Conservation (phyloP, 331 rosid genomes). For the Quercus phellos region DNA sequence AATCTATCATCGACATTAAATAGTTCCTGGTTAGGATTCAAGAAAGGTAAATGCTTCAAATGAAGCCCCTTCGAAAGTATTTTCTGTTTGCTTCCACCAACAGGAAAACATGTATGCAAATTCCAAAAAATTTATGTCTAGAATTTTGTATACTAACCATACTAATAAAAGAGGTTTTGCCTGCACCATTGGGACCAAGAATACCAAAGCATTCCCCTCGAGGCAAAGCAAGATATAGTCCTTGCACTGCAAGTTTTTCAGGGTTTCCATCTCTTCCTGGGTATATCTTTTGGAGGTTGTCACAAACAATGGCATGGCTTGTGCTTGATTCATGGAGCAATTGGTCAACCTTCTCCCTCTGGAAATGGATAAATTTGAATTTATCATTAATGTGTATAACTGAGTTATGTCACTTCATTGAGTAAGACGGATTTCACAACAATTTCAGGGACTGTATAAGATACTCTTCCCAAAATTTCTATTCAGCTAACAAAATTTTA, state of each 20-base stretch:
- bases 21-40: not conserved
- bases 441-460: not conserved
- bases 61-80: too few species aligned
- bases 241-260: constrained; percentile 36
- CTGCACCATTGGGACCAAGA: constrained; percentile 21
- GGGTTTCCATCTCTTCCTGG: constrained; percentile 86
- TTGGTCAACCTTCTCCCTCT: constrained; percentile 77
- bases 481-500: too few species aligned
- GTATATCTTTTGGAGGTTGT: constrained; percentile 63
- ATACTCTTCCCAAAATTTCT: too few species aligned
- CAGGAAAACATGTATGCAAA: not conserved
- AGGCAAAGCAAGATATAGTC: too few species aligned
- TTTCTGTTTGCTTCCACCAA: not conserved
- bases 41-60: too few species aligned
- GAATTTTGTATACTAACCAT: constrained; percentile 56
- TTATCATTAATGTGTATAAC: too few species aligned
- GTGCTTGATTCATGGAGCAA: constrained; percentile 44
- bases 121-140: too few species aligned
- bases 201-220: too few species aligned
- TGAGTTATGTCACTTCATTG: not conserved
- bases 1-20: not conserved
- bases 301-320: constrained; percentile 55
- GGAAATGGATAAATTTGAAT: not conserved
- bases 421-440: not conserved
- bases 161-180: constrained; percentile 89